Evolutionary conservation across 352 stramenopile species (phyloP).

Genomic region (Globisporangium carolinianum): DNA sequence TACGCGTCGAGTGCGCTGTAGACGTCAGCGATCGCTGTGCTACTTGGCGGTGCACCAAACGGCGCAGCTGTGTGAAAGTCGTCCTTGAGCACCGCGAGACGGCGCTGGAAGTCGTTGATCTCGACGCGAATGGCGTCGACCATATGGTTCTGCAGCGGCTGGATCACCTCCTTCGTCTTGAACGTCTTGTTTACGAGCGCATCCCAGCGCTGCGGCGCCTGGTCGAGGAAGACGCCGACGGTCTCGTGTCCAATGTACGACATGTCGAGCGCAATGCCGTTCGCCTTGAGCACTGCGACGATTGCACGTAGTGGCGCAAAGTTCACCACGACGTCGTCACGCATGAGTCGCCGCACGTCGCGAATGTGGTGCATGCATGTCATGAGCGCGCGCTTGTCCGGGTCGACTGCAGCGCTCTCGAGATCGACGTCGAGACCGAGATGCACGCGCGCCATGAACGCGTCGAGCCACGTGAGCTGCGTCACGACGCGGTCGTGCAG

Average conservation of each 20-base stretch:
- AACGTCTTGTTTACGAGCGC: conserved; percentile 92
- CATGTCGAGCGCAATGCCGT: conserved; percentile 88
- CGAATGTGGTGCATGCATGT: conserved; percentile 85
- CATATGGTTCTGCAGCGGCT: conserved; percentile 86
- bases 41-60: conserved; percentile 27
- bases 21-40: conserved; percentile 44
- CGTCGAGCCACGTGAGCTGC: conserved; percentile 79
- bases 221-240: conserved; percentile 82
- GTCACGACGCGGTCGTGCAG: conserved; percentile 86
- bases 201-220: conserved; percentile 87
- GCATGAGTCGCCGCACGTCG: conserved; percentile 82
- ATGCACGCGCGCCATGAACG: conserved; percentile 80
- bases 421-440: conserved; percentile 65
- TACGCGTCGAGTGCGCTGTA: conserved; percentile 88
- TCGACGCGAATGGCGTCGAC: conserved; percentile 75
- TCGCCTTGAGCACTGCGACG: conserved; percentile 73
- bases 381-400: conserved; percentile 68
- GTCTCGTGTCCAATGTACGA: conserved; percentile 79
- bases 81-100: conserved; percentile 49
- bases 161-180: conserved; percentile 89
- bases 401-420: conserved; percentile 24
- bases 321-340: conserved; percentile 64
- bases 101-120: conserved; percentile 65
- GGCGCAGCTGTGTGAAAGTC: conserved; percentile 60
- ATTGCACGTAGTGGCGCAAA: conserved; percentile 78